phyloP scores from a whole-genome alignment of 2,329 filamentous ascomycete genomes.

The Microcyclosporella mali region DNA sequence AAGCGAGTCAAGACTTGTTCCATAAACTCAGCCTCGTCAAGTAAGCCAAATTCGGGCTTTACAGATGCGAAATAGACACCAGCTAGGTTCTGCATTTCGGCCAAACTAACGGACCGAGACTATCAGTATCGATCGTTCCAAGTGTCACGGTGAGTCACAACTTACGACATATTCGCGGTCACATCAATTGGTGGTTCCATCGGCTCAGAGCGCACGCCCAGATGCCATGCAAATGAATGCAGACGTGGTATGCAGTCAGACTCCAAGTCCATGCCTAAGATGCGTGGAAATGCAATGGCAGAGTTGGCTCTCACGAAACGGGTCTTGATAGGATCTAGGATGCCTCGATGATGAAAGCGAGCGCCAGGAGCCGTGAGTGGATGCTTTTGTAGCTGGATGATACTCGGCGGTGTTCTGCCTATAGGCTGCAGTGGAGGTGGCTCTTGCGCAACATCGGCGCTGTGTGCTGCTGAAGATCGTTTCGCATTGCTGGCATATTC shows the following conservation, averaged over 20 bases:
- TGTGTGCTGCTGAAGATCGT: constrained; percentile 20
- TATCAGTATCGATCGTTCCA: too few relatives aligned
- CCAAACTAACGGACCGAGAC: constrained; percentile 1
- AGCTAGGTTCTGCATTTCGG: constrained; percentile 27
- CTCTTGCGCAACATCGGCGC: constrained; percentile 23
- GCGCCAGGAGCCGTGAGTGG: constrained; percentile 32
- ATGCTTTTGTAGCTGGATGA: constrained; percentile 29
- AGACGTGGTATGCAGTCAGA: constrained; percentile 48
- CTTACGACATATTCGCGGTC: constrained; percentile 22
- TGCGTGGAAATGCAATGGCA: constrained; percentile 51
- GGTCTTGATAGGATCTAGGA: constrained; percentile 31
- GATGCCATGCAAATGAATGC: constrained; percentile 52
- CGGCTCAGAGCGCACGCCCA: constrained; percentile 29
- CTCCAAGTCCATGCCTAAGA: constrained; percentile 49
- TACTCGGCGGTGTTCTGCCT: constrained; percentile 23
- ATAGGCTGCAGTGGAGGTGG: constrained; percentile 17
- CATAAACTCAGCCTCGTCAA: constrained; percentile 32
- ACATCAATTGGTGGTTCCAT: constrained; percentile 23
- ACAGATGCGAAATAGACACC: constrained; percentile 49
- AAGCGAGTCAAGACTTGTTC: constrained; percentile 26
- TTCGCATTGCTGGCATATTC: constrained; percentile 29
- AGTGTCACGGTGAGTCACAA: too few relatives aligned
- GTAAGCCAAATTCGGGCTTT: constrained; percentile 48
- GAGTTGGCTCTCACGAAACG: constrained; percentile 32
- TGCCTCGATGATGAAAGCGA: constrained; percentile 32